A percentile compares a stretch with the other conserved stretches of the same genome.
phyloP scores from a whole-genome alignment of 2,329 filamentous ascomycete species.

The Incumbomyces lentus region DNA sequence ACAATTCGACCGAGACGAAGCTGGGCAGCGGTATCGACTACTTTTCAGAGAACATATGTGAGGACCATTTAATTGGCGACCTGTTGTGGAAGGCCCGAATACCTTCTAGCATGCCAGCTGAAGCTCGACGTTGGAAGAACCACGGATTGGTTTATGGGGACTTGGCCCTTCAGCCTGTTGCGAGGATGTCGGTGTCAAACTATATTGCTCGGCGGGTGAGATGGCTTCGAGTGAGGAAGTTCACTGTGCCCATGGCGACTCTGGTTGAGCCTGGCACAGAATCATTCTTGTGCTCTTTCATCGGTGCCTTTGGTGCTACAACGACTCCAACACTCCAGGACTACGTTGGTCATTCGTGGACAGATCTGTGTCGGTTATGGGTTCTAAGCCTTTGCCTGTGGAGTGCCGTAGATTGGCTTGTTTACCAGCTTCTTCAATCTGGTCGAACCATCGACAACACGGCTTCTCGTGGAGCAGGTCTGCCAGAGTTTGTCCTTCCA shows the following conservation, averaged over 20 bases:
- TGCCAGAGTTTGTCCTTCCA: conserved; percentile 59
- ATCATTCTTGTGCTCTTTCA: conserved; percentile 69
- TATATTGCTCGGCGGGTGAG: conserved; percentile 74
- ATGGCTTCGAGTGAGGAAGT: conserved; percentile 90
- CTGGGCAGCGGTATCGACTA: conserved; percentile 61
- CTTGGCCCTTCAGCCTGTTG: conserved; percentile 80
- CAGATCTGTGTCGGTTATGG: conserved; percentile 57
- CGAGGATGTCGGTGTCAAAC: conserved; percentile 62
- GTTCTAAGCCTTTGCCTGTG: conserved; percentile 53
- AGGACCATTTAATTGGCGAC: conserved; percentile 93
- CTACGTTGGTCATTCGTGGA: conserved; percentile 58
- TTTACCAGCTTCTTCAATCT: conserved; percentile 66
- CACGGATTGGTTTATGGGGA: conserved; percentile 80
- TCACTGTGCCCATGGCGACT: conserved; percentile 80
- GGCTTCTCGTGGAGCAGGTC: conserved; percentile 33
- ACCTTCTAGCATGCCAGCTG: conserved; percentile 23
- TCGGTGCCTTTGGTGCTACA: conserved; percentile 69
- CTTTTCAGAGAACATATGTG: conserved; percentile 94
- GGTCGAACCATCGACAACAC: conserved; percentile 52
- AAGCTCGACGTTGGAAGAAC: conserved; percentile 42
- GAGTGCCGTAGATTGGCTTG: conserved; percentile 63
- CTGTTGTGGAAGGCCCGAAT: conserved; percentile 67
- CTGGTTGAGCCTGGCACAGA: conserved; percentile 90
- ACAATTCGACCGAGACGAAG: conserved; percentile 32
- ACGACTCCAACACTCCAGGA: conserved; percentile 44